Percentiles rank a stretch among this genome's conserved stretches.
These are phyloP conservation scores for Starmerella apicola DNA, from an alignment of 805 yeast genomes.

Conservation along the genomic window DNA sequence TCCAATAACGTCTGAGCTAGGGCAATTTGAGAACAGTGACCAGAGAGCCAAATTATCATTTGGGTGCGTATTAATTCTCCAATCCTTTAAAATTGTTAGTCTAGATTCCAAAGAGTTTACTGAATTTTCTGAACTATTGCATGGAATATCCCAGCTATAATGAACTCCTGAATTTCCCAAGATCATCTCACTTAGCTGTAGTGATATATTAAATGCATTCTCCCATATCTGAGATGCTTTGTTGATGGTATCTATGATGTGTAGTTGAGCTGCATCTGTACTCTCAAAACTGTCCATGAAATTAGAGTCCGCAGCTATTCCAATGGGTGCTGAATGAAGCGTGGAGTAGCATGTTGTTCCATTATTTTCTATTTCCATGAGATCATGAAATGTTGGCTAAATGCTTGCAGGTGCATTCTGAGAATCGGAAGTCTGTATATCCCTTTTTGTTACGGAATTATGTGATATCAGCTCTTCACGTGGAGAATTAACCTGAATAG, in stretches of 20 bases:
- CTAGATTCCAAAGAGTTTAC: constrained; percentile 21
- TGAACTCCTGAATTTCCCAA: constrained; percentile 20
- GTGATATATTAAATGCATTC: constrained; percentile 27
- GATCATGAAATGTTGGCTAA: constrained; percentile 4
- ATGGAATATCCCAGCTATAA: constrained; percentile 19
- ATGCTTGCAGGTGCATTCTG: no score
- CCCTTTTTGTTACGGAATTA: no score
- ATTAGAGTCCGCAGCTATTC: constrained; percentile 30
- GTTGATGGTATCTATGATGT: constrained; percentile 26
- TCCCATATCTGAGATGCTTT: constrained; percentile 28
- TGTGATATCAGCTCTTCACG: no score
- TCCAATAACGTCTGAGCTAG: constrained; percentile 28
- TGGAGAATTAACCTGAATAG: no score
- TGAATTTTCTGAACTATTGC: constrained; percentile 23
- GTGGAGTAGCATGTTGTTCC: not conserved
- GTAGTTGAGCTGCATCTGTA: constrained; percentile 22
- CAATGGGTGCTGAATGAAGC: constrained; percentile 25
- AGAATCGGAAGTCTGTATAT: no score
- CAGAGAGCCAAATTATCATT: constrained; percentile 29
- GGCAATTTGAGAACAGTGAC: constrained; percentile 27
- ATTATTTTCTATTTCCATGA: constrained; percentile 19
- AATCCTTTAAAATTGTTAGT: constrained; percentile 23
- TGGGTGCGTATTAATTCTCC: constrained; percentile 22
- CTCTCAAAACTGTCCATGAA: constrained; percentile 23
- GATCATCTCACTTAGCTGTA: constrained; percentile 25